Evolutionary conservation across 805 yeast species (phyloP).

Genomic region (Candida glaebosa): DNA sequence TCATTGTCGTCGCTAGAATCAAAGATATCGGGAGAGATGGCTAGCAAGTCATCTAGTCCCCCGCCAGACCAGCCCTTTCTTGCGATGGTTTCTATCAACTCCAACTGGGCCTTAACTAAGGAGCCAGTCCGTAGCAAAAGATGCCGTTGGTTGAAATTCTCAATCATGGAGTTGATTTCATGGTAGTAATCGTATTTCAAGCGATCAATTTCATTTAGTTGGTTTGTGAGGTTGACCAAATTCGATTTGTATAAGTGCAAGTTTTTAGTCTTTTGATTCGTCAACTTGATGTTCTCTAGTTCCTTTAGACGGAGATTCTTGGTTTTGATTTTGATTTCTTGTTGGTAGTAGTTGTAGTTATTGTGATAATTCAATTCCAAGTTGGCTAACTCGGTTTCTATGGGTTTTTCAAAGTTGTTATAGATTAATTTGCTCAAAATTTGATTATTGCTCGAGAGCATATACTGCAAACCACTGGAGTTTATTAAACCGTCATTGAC

Average conservation of each 20-base stretch:
- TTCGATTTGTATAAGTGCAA: constrained; percentile 65
- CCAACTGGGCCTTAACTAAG: constrained; percentile 74
- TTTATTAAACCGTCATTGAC: constrained; percentile 60
- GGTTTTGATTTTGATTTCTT: constrained; percentile 50
- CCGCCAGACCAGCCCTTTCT: constrained; percentile 86
- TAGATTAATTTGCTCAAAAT: constrained; percentile 57
- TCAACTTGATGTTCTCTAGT: constrained; percentile 52
- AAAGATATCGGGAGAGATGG: constrained; percentile 56
- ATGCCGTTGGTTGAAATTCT: constrained; percentile 50
- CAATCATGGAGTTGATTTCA: constrained; percentile 57
- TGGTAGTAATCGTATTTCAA: constrained; percentile 73
- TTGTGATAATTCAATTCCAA: constrained; percentile 42
- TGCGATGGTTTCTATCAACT: constrained; percentile 76
- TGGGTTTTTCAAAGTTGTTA: constrained; percentile 54
- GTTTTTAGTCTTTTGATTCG: constrained; percentile 61
- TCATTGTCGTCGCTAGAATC: constrained; percentile 11
- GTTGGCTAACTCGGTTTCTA: constrained; percentile 39
- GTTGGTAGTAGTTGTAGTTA: constrained; percentile 53
- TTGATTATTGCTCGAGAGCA: constrained; percentile 74
- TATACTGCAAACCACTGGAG: constrained; percentile 74
- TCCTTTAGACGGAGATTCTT: constrained; percentile 57
- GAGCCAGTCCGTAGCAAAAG: constrained; percentile 57
- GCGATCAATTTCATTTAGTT: constrained; percentile 74
- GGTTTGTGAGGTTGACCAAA: constrained; percentile 62
- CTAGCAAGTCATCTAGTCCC: constrained; percentile 68